Base-by-base conservation (phyloP, 148 eudicot genomes). In the Rhododendron kiyosumense region DNA sequence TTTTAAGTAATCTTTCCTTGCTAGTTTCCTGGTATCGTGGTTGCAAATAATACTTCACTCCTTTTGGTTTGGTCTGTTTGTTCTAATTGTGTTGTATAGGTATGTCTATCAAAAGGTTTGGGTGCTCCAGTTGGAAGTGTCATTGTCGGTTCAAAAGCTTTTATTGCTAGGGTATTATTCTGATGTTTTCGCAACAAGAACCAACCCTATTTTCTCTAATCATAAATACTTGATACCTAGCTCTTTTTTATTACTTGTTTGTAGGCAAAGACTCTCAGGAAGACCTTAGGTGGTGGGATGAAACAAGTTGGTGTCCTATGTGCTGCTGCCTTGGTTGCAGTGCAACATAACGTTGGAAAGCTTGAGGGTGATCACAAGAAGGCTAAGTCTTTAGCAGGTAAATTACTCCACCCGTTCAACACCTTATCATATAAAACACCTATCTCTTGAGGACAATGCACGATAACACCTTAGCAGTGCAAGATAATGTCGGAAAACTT, bases 271-370 rank as follows among this genome's bases (percentile, higher is more conserved):
- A 90, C 49, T 81, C 87, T 97, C 52, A 89, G 99, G 95, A 95
- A 94, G 88, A 91, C 96, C 24, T 93, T 97, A 83, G 99, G 99
- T 63, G 99, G 99, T 85, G 99, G 95, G 61, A 97, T 97, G 99
- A 97, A 98, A 89, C 98, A 97, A 89, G 87, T 94, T 63, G 98
- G 99, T 75, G 86, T 94, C 77, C 82, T 97, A 38, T 97, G 98
- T 63, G 99, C 99, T 89, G 96, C 99, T 86, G 99, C 95, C 41
- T 85, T 94, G 22, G 95, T 95, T 80, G 99, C 98, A 20, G 48
- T 97, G 87, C 92, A 93, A 87, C 96, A 97, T 81, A 97, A 93
- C 85, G 93, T 93, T 22, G 63, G 4, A 85, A 95, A 95, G 87
- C 96, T 97, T n/a, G 92, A 90, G 84, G 89, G 75, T 63, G 99